Conservation (phyloP, 148 eudicot genomes). For the Simmondsia chinensis region DNA sequence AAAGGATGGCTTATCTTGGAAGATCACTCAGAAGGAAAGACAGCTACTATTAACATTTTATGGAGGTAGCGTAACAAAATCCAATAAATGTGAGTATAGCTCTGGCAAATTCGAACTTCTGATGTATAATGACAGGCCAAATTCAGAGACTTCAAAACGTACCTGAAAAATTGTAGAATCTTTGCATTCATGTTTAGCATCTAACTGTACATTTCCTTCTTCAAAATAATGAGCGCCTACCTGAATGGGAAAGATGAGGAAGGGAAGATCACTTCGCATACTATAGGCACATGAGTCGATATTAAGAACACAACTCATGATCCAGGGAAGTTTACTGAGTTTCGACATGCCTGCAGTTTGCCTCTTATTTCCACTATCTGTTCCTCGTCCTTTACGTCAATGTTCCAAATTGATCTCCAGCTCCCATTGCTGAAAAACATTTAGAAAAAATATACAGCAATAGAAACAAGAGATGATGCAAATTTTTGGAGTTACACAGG, state of each 20-base stretch:
- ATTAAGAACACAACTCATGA: no score
- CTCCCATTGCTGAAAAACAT: constrained; percentile 67
- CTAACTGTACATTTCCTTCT: constrained; percentile 98
- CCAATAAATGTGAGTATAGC: no score
- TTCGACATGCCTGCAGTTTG: constrained; percentile 53
- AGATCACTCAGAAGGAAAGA: constrained; percentile 4
- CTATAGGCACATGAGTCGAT: no score
- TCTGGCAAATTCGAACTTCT: no score
- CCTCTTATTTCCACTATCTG: constrained; percentile 81
- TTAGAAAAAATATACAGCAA: no score
- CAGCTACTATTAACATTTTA: no score
- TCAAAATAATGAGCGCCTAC: constrained; percentile 97
- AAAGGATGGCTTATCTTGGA: background rate
- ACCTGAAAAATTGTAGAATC: constrained; percentile 95
- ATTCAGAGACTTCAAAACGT: background rate
- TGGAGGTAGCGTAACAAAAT: no score
- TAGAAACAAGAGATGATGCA: no score
- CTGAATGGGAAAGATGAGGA: constrained; percentile 24
- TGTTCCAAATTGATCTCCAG: constrained; percentile 89
- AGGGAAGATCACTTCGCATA: background rate
- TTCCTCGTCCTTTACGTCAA: constrained; percentile 72
- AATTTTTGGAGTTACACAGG: no score
- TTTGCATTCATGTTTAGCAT: constrained; percentile 79
- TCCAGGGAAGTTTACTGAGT: background rate
- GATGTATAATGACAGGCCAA: background rate